Base-by-base conservation (phyloP, 768 basidiomycete species). In the Trametes cingulata region DNA sequence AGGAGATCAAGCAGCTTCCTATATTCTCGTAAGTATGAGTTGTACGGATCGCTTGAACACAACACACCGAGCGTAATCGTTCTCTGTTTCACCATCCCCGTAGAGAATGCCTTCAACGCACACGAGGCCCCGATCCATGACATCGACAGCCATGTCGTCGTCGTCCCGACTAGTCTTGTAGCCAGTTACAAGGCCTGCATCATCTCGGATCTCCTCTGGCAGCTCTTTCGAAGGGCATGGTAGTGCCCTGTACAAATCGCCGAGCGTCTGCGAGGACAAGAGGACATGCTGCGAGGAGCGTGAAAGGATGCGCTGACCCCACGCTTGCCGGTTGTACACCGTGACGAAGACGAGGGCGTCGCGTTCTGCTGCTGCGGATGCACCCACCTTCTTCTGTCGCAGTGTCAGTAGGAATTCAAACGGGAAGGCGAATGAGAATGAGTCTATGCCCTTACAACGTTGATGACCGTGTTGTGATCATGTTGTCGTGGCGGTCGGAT, bases 221-320 rank as follows among this genome's bases (percentile, higher is more conserved):
- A 83, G 70, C 40, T 85, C 81, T 36, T 82, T 84, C 2, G 85
- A 85, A 6, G 77, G 68, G 64, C 92, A 93, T 20, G 85, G 83
- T 25, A 93, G 80, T 27, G 73, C 72, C 5, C 77, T 72, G 56
- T 80, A 80, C 13, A 93, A 70, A 61, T 91, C 86, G 19, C 77
- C 80, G 2, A 94, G 80, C 0, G 85, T 88, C 67, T 92, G 88
- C 5, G 85, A 86, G n/a, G 89, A 85, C 15, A 87, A 69, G 7
- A 90, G 69, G 12, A 79, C 81, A 68, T 91, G 88, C 65, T 87
- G 87, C 9, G 90, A 91, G 57, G 79, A 74, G 37, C 87, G 86
- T 47, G 77, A 76, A 12, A 87, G 74, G 52, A 81, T 79, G 52
- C 82, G 83, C 53, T 81, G 81, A 20, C 81, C 78, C 86, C 88